Conservation (phyloP, 352 stramenopile species). For the Globisporangium polare region DNA sequence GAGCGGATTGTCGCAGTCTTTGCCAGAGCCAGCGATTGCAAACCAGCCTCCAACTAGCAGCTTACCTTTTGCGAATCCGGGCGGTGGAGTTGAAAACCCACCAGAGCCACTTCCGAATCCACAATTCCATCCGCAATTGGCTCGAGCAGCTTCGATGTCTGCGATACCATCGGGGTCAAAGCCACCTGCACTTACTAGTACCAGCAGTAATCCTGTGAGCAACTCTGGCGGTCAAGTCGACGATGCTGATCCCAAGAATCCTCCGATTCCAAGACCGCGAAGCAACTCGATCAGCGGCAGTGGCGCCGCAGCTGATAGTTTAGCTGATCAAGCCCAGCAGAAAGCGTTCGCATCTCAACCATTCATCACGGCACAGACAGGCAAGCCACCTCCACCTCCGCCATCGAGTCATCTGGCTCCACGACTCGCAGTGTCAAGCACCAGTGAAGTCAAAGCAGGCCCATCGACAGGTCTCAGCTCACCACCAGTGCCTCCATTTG, state of each 20-base stretch:
- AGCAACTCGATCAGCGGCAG: constrained; percentile 8
- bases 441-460: constrained; percentile 1
- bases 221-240: neutral
- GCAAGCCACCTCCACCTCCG: neutral
- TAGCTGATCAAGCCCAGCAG: neutral
- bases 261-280: neutral
- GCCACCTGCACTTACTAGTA: neutral
- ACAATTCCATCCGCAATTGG: neutral
- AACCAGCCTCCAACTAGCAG: neutral
- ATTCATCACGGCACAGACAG: neutral
- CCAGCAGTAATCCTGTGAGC: neutral
- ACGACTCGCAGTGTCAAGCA: neutral
- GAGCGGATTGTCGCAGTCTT: neutral
- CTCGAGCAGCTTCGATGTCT: constrained; percentile 8
- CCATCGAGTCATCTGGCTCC: neutral
- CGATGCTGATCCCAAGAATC: neutral
- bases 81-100: neutral
- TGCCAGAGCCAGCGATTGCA: neutral
- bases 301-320: neutral
- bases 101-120: neutral
- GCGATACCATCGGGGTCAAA: neutral
- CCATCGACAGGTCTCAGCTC: neutral
- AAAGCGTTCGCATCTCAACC: neutral
- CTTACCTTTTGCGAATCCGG: neutral
- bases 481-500: neutral